Conservation (phyloP, 306 rosid genomes). For the Cucumis melo region DNA sequence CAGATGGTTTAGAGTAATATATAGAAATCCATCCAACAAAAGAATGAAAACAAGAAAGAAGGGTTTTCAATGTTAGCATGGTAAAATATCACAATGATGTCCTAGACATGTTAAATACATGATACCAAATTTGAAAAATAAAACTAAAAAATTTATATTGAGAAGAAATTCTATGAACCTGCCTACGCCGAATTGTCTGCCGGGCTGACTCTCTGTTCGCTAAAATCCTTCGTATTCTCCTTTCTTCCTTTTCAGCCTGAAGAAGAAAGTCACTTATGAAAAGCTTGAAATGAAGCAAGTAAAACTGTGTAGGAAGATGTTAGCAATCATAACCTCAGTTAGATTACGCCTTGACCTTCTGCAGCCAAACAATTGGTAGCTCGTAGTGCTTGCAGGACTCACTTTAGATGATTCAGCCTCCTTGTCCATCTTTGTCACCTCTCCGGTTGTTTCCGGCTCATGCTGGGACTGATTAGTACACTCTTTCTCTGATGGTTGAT, state of each 20-base stretch:
- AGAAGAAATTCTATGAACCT: conserved; percentile 31
- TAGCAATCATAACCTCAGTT: conserved; percentile 47
- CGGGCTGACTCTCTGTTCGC: conserved; percentile 97
- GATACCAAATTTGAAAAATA: neutral
- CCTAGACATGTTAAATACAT: neutral
- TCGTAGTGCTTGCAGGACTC: conserved; percentile 18
- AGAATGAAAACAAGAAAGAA: neutral
- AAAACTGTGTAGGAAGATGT: neutral
- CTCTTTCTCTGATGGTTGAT: conserved; percentile 22
- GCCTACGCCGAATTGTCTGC: conserved; percentile 96
- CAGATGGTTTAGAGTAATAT: neutral
- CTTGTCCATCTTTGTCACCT: conserved; percentile 27
- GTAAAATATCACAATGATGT: neutral
- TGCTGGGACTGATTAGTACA: conserved; percentile 7
- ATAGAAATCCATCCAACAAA: neutral
- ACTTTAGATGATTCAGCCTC: conserved; percentile 28
- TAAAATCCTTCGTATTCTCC: conserved; percentile 72
- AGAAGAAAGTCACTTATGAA: neutral
- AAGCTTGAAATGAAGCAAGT: neutral
- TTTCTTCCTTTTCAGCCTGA: conserved; percentile 83
- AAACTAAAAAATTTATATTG: neutral
- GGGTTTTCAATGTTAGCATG: neutral
- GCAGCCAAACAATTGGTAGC: conserved; percentile 27
- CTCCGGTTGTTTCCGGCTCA: conserved; percentile 13
- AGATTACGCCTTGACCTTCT: conserved; percentile 60